Base-by-base conservation (phyloP, 2,329 filamentous ascomycete species). In the Botrytis aclada region DNA sequence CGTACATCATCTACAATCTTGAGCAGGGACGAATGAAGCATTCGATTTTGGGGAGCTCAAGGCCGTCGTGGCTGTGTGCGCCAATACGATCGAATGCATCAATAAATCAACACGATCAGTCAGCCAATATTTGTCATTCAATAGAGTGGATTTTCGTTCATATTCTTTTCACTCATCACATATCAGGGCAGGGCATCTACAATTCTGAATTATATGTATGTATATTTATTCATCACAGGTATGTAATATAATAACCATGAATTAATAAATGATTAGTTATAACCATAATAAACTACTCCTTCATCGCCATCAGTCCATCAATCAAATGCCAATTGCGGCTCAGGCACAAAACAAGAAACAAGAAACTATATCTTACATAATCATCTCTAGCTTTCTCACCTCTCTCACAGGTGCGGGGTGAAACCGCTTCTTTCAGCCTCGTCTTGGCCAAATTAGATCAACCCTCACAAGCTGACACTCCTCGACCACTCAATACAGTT, bases 1-100 rank as follows among this genome's bases (percentile, higher is more conserved):
- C 64, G 64, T 67, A 67, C 45, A 56, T 67, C 58, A 61, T 51
- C 47, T 51, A 25, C 22, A 5, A 25, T n/a, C n/a, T n/a, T n/a
- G n/a, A 18, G 25, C 14, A 4, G 18, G 32, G n/a, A 43, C 29
- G 39, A 39, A 39, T 39, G 39, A 12, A 25, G 25, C 20, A 34
- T 58, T 58, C 56, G 56, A 34, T 60, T 60, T 16, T 32, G 34
- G 34, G 54, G n/a, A 25, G 22, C 47, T 12, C 47, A n/a, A 51
- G 47, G 47, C 18, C 8, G 43, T 12, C 47, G 14, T n/a, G 47
- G 47, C 18, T 20, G 43, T 20, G 43, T 22, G 43, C 7, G 18
- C 18, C 43, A 47, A 25, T 10, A 47, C 22, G 4, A 47, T 22
- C 9, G 45, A 12, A 25, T 25, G 9, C 9, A 47, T 47, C 45